Evolutionary conservation across 345 rosid genomes (phyloP).

Genomic region (Pistacia integerrima): DNA sequence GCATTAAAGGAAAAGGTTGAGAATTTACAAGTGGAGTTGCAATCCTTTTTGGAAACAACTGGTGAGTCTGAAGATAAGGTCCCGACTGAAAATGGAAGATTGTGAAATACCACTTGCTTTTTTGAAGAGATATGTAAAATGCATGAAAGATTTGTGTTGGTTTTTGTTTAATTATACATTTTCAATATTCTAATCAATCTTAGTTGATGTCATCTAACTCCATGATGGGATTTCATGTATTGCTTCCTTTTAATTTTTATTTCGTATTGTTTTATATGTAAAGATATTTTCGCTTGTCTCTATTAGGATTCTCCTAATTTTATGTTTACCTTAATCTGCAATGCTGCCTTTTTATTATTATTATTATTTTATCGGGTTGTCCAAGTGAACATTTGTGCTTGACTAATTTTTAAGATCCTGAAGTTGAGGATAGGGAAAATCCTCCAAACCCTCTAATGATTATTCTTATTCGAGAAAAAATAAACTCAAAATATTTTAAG

Average conservation of each 20-base stretch:
- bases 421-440: too few relatives aligned
- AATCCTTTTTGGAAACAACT: conserved; percentile 20
- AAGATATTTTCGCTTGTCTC: neutral
- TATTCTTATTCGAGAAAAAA: too few relatives aligned
- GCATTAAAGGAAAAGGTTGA: conserved; percentile 39
- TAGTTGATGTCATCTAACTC: neutral
- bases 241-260: neutral
- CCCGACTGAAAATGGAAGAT: conserved; percentile 37
- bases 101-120: conserved; percentile 7
- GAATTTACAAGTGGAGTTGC: conserved; percentile 25
- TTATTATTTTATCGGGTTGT: too few relatives aligned
- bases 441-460: too few relatives aligned
- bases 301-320: neutral
- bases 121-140: neutral
- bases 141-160: neutral
- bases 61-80: conserved; percentile 9
- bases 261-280: neutral
- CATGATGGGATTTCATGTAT: neutral
- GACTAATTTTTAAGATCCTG: too few relatives aligned
- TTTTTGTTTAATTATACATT: neutral
- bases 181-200: neutral
- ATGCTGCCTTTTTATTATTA: too few relatives aligned
- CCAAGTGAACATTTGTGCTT: too few relatives aligned
- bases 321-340: too few relatives aligned
- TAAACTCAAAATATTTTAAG: too few relatives aligned